phyloP scores from a whole-genome alignment of 2,329 filamentous ascomycete genomes.

The Colletotrichum musicola region DNA sequence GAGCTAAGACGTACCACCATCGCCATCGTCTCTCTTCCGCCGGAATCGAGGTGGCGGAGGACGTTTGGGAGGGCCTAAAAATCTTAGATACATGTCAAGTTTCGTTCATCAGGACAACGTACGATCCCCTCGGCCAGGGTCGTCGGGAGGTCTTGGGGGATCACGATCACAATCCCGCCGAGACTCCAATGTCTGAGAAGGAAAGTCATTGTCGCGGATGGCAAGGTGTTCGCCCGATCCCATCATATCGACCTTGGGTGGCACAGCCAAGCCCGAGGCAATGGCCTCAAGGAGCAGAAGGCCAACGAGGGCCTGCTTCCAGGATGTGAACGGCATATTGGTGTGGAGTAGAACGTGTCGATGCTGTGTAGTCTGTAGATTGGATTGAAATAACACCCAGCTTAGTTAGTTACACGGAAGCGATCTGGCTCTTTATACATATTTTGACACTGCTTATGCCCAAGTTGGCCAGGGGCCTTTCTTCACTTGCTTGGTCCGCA shows the following conservation, averaged over 20 bases:
- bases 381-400: too few relatives aligned
- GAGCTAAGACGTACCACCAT: neutral
- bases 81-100: too few relatives aligned
- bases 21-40: neutral
- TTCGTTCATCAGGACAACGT: neutral
- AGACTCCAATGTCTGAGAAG: neutral
- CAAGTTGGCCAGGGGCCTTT: too few relatives aligned
- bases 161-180: neutral
- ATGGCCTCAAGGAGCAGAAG: slow-evolving; percentile 18
- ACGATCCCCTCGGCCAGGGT: neutral
- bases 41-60: neutral
- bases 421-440: too few relatives aligned
- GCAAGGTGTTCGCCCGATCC: neutral
- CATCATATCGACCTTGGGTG: neutral
- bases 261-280: slow-evolving; percentile 11
- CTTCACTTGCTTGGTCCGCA: too few relatives aligned
- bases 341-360: neutral
- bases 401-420: too few relatives aligned
- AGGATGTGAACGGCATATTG: slow-evolving; percentile 6
- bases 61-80: neutral
- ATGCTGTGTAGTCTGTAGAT: too few relatives aligned
- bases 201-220: neutral
- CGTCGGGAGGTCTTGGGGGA: neutral
- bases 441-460: neutral
- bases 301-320: slow-evolving; percentile 16